Percentiles rank a stretch among this genome's conserved stretches.
Conservation (phyloP, 2,329 filamentous ascomycete species). For the Aureobasidium sp. region DNA sequence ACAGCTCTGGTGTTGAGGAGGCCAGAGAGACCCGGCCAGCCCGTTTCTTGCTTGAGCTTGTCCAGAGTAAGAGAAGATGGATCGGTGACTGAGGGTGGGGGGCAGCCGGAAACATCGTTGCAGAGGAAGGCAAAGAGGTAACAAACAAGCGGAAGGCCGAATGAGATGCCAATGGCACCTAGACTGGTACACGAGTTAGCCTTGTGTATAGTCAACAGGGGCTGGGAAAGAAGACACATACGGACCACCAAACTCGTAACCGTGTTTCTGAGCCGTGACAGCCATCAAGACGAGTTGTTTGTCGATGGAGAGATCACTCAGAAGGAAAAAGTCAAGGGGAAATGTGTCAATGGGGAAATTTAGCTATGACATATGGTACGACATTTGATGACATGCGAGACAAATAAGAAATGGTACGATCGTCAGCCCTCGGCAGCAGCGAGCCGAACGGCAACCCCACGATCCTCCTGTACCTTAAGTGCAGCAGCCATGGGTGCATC, state of each 20-base stretch:
- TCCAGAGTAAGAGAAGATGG: constrained; percentile 51
- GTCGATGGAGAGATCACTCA: not conserved
- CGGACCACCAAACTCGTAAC: constrained; percentile 46
- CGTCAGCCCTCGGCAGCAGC: not conserved
- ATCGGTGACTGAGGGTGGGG: constrained; percentile 69
- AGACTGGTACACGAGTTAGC: constrained; percentile 43
- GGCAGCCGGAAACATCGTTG: constrained; percentile 89
- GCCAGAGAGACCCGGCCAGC: constrained; percentile 71
- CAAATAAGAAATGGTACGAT: not conserved
- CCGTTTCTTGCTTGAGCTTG: constrained; percentile 69
- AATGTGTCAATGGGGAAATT: not conserved
- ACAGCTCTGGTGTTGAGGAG: constrained; percentile 64
- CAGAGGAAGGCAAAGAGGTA: constrained; percentile 78
- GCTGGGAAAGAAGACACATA: constrained; percentile 27
- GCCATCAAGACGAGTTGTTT: not conserved
- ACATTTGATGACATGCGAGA: constrained; percentile 7
- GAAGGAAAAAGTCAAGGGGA: not conserved
- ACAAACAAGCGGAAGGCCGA: constrained; percentile 70
- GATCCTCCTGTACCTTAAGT: too few relatives aligned
- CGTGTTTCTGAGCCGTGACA: constrained; percentile 24
- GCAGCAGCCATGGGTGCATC: not conserved
- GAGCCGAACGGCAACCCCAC: constrained; percentile 3
- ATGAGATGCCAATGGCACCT: constrained; percentile 70
- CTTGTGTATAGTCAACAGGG: not conserved
- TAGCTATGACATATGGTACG: not conserved